Evolutionary conservation across 176 grass and related monocot species (phyloP).

Genomic region (Poa pratensis): DNA sequence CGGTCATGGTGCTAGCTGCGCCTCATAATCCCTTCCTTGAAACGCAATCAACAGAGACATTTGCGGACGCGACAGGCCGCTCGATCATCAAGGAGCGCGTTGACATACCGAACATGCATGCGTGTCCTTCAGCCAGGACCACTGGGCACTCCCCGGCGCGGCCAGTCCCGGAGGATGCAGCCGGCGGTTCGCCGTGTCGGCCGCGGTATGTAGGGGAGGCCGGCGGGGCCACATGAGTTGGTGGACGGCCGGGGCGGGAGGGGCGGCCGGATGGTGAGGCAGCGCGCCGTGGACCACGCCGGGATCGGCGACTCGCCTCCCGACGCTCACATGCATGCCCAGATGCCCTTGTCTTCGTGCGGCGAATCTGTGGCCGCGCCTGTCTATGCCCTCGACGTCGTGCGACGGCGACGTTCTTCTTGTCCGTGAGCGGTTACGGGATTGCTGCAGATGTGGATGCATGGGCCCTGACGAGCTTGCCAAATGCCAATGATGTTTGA

Average conservation of each 20-base stretch:
- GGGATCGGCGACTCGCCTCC: not conserved
- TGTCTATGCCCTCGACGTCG: too few relatives aligned
- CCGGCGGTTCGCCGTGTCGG: too few relatives aligned
- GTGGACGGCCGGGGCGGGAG: not conserved
- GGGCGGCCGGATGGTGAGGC: constrained; percentile 31
- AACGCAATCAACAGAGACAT: constrained; percentile 43
- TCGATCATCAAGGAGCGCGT: constrained; percentile 25
- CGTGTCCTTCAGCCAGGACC: constrained; percentile 26
- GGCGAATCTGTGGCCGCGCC: too few relatives aligned
- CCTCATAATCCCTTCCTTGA: constrained; percentile 33
- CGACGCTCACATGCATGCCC: too few relatives aligned
- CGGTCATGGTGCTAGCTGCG: constrained; percentile 10
- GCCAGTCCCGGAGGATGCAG: not conserved
- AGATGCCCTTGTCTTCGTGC: too few relatives aligned
- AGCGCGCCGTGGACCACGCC: constrained; percentile 31
- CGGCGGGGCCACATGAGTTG: not conserved
- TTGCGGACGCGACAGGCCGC: constrained; percentile 16
- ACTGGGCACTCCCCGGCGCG: not conserved
- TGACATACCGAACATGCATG: constrained; percentile 30
- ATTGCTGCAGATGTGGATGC: not conserved
- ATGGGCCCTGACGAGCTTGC: not conserved
- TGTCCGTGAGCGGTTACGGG: not conserved
- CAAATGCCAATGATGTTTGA: not conserved
- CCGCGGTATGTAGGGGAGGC: too few relatives aligned
- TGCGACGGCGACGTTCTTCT: constrained; percentile 31